A percentile compares a stretch with the other conserved stretches of the same genome.
These are phyloP conservation scores for Graphilbum ipis-grandicollis DNA, from an alignment of 2,329 filamentous ascomycete genomes.

Conservation along the genomic window DNA sequence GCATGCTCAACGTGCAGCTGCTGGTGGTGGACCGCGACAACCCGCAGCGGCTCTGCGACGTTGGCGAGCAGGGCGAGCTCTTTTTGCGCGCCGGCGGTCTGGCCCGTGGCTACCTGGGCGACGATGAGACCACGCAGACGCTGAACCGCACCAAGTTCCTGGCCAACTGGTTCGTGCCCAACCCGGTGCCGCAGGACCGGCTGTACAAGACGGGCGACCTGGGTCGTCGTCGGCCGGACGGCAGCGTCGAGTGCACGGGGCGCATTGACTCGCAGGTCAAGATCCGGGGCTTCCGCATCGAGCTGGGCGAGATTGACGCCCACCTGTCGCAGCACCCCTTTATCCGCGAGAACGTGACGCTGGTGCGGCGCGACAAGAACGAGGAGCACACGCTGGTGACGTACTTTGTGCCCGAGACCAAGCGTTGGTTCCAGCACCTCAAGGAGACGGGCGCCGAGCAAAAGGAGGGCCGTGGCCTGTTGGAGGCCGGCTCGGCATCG, in stretches of 20 bases:
- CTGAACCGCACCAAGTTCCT: conserved; percentile 61
- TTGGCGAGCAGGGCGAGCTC: conserved; percentile 75
- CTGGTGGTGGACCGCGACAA: conserved; percentile 61
- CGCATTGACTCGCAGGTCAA: conserved; percentile 71
- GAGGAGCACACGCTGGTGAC: conserved; percentile 78
- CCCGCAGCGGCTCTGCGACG: conserved; percentile 49
- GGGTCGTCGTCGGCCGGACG: conserved; percentile 51
- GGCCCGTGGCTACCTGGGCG: conserved; percentile 43
- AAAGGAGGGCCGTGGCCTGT: too few species aligned
- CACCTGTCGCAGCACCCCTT: conserved; percentile 59
- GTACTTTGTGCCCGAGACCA: conserved; percentile 73
- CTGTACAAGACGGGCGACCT: conserved; percentile 81
- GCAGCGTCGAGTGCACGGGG: conserved; percentile 62
- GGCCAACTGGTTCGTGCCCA: conserved; percentile 71
- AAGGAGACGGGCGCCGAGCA: conserved; percentile 18
- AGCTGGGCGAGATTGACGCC: conserved; percentile 82
- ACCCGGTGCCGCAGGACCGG: conserved; percentile 63
- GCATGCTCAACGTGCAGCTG: conserved; percentile 80
- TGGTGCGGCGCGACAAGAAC: conserved; percentile 67
- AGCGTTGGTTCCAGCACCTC: conserved; percentile 40
- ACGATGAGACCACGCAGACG: conserved; percentile 36
- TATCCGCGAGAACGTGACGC: conserved; percentile 69
- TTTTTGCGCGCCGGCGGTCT: conserved; percentile 69
- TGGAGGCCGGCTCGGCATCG: too few species aligned
- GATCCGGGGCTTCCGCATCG: conserved; percentile 88